A percentile compares a stretch with the other conserved stretches of the same genome.
Conservation (phyloP, 2,329 filamentous ascomycete genomes). For the Salinomyces thailandicus region DNA sequence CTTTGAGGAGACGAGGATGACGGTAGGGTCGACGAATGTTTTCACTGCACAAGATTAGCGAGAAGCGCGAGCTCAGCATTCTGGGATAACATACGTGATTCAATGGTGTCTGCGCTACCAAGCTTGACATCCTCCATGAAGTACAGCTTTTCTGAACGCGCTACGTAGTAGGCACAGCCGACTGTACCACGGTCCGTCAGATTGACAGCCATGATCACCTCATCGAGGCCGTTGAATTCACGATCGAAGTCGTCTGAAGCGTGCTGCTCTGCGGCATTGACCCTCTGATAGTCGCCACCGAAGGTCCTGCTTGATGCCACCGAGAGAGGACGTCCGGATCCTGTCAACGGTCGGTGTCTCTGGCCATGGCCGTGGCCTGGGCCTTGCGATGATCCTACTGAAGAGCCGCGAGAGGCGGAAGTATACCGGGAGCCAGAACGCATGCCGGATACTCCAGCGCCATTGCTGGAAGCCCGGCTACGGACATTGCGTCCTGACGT, state of each 20-base stretch:
- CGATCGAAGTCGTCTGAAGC: conserved; percentile 7
- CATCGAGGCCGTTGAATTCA: conserved; percentile 45
- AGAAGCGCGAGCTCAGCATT: not conserved
- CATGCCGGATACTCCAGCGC: not conserved
- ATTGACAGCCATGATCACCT: conserved; percentile 72
- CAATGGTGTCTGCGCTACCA: conserved; percentile 53
- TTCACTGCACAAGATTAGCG: conserved; percentile 40
- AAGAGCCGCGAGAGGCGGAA: conserved; percentile 6
- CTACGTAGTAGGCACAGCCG: conserved; percentile 76
- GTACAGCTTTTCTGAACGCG: conserved; percentile 57
- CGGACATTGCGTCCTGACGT: conserved; percentile 3
- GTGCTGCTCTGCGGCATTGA: conserved; percentile 5
- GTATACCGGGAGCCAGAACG: conserved; percentile 11
- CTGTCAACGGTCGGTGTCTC: conserved; percentile 1
- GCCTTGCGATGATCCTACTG: conserved; percentile 3
- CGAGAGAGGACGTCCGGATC: conserved; percentile 6
- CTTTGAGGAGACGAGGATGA: conserved; percentile 47
- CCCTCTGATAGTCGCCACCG: conserved; percentile 6
- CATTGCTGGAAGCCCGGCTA: conserved; percentile 3
- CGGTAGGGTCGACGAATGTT: conserved; percentile 50
- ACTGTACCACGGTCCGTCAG: conserved; percentile 59
- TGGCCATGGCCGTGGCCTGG: not conserved
- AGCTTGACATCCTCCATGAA: conserved; percentile 67
- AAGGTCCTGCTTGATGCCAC: conserved; percentile 11
- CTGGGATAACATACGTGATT: conserved; percentile 29